Base-by-base conservation (phyloP, 306 rosid genomes). In the Vachellia collinsii region DNA sequence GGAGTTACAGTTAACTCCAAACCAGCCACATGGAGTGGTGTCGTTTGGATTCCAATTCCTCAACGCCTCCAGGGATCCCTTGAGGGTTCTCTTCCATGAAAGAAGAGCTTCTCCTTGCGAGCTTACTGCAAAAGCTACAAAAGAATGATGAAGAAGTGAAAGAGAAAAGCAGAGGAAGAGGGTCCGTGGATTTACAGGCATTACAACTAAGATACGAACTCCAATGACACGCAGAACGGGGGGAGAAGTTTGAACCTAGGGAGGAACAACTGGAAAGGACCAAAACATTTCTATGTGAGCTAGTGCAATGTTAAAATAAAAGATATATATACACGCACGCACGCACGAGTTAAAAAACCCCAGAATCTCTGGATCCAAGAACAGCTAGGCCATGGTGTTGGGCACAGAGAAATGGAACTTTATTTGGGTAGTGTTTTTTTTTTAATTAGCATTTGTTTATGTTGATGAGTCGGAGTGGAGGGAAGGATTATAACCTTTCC, bases 321-420 rank as follows among this genome's bases (percentile, higher is more conserved):
- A 76, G 65, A 59, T 70, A 17, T 39, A 20, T 44, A 46, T 47
- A 64, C 25, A 85, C 19, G 16, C 14, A 54, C 64, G 10, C 53
- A 22, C 53, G 41, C 50, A 64, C n/a, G 84, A 11, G 43, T 51
- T 82, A 7, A 88, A 83, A 68, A 83, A 83, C 82, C 87, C 92
- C 92, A 85, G 89, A 91, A 91, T 89, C 92, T 88, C 90, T 87
- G 93, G 99, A 94, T 94, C 99, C 97, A 90, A 93, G 95, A 91
- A 89, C 97, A 91, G 92, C 95, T 88, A 88, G 95, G 92, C 91
- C 94, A 91, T 90, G 89, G 91, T 91, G 96, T 85, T 76, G 79
- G 76, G 84, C 85, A 85, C 81, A 85, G 88, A 79, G 90, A 84
- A 79, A 81, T 88, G 92, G 92, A 91, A 88, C 85, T 85, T 89